Conservation (phyloP, 2,329 filamentous ascomycete species). For the Fonsecaea multimorphosa region DNA sequence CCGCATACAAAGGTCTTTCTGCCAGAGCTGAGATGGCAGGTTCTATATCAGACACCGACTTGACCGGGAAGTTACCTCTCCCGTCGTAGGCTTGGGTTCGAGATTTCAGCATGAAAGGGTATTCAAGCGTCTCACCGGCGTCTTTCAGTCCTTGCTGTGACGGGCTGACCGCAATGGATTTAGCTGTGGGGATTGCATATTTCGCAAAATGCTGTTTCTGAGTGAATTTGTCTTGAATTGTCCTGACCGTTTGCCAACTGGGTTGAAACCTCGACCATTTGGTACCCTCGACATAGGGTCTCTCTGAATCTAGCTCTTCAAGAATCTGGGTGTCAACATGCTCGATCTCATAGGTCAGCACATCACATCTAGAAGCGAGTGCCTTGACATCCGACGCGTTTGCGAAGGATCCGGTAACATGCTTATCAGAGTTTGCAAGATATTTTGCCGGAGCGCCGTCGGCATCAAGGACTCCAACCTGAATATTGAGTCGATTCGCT, state of each 20-base stretch:
- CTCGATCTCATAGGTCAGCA: conserved; percentile 90
- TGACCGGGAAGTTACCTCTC: conserved; percentile 69
- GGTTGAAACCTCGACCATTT: conserved; percentile 65
- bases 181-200: conserved; percentile 69
- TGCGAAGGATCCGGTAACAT: conserved; percentile 82
- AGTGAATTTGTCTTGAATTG: conserved; percentile 84
- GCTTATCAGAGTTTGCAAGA: conserved; percentile 64
- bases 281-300: conserved; percentile 33
- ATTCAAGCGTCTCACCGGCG: conserved; percentile 68
- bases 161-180: conserved; percentile 66
- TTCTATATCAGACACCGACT: conserved; percentile 64
- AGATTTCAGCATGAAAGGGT: conserved; percentile 86
- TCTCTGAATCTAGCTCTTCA: conserved; percentile 70
- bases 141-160: conserved; percentile 55
- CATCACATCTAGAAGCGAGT: conserved; percentile 73
- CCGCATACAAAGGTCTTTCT: conserved; percentile 78
- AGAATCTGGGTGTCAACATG: conserved; percentile 83
- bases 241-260: conserved; percentile 77
- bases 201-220: conserved; percentile 77
- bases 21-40: conserved; percentile 73
- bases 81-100: conserved; percentile 86
- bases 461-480: conserved; percentile 79
- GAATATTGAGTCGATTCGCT: conserved; percentile 78
- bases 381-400: conserved; percentile 76
- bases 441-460: conserved; percentile 78